Base-by-base conservation (phyloP, 164 flowering plant genomes). In the Chloranthus sessilifolius region DNA sequence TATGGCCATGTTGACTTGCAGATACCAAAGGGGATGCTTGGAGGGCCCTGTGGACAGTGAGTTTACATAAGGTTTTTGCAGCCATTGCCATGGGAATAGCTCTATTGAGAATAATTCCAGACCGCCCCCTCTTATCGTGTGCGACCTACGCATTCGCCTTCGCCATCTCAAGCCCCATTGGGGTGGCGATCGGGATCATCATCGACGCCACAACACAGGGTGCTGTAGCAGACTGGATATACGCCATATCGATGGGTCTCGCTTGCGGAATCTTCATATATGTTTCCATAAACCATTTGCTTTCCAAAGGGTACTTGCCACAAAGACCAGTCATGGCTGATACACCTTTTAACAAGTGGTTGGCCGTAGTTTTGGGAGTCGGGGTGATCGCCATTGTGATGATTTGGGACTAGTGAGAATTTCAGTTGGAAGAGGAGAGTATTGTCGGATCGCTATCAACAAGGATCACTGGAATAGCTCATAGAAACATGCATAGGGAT, bases 51-150 rank as follows among this genome's bases (percentile, higher is more conserved):
- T 84, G 94, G 88, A 84, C 94, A 16, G 65, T 84, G 22, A 59
- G 62, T 16, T 48, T 84, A 36, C 94, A 84, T 74, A 82, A 84
- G 63, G 42, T 84, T 11, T 81, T 84, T 56, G 92, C 88, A 21
- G 92, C 92, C 20, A 61, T 84, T 17, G 88, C 88, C 17, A 84
- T 84, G 94, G 85, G 88, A 7, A 82, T 84, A 48, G 86, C 88
- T 20, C 78, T 84, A 10, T 72, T 84, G 10, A 54, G 75, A 3
- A 79, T 84, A 75, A 73, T 84, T 19, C 94, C 94, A 0, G 65
- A 78, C 22, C 78, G 86, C 0, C 86, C 88, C 3, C 37, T 84
- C 6, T 35, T 80, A 1, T 78, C 84, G 1, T 70, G 79, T 47
- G 52, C 27, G 11, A 74, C 77, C 20, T 84, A 82, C 34, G 74